These are phyloP conservation scores for Xylaria sp. DNA, from an alignment of 2,329 filamentous ascomycete species.

Conservation along the genomic window DNA sequence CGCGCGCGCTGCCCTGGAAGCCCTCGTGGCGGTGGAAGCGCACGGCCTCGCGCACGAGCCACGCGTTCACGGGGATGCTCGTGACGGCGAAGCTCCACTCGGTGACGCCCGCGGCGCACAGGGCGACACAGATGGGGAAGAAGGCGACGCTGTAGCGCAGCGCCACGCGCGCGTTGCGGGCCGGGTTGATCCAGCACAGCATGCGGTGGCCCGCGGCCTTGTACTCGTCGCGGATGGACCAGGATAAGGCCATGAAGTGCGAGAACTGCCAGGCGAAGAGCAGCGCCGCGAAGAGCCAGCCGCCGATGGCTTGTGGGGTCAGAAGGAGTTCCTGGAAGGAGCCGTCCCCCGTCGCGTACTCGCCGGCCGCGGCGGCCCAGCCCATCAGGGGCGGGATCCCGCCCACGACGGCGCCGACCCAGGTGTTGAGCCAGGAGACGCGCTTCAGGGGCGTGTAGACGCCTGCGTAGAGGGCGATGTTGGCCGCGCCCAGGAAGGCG, in stretches of 20 bases:
- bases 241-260: constrained; percentile 95
- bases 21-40: constrained; percentile 84
- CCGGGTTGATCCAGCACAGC: constrained; percentile 89
- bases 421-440: constrained; percentile 88
- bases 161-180: constrained; percentile 85
- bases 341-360: constrained; percentile 80
- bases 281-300: constrained; percentile 86
- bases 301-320: constrained; percentile 73
- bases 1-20: constrained; percentile 80
- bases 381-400: constrained; percentile 97
- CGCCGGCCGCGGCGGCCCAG: constrained; percentile 93
- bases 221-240: constrained; percentile 91
- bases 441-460: constrained; percentile 94
- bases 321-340: constrained; percentile 83
- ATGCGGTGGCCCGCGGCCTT: constrained; percentile 73
- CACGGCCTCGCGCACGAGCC: constrained; percentile 84
- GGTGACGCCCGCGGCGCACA: constrained; percentile 84
- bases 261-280: constrained; percentile 98
- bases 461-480: constrained; percentile 90
- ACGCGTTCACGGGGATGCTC: constrained; percentile 83
- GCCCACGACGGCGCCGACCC: constrained; percentile 92
- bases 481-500: constrained; percentile 82
- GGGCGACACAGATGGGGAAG: constrained; percentile 83
- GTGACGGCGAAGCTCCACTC: constrained; percentile 86
- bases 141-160: constrained; percentile 87